Percentiles rank a stretch among this genome's conserved stretches.
phyloP scores from a whole-genome alignment of 495 filamentous ascomycete species.

The Podospora fimiseda region DNA sequence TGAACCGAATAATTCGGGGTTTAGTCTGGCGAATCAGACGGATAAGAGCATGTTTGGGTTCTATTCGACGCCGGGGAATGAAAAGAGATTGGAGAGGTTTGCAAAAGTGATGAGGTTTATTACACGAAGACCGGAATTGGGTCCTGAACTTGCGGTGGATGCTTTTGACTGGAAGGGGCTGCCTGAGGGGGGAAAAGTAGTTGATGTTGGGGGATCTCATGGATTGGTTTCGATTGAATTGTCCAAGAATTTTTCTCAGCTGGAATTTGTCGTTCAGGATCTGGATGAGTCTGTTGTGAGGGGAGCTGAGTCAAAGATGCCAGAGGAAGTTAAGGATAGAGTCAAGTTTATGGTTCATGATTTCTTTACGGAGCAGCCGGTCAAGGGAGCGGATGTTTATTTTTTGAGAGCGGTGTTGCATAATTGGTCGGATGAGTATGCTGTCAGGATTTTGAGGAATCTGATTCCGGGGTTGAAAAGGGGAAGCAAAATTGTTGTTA shows the following conservation, averaged over 20 bases:
- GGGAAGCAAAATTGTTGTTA: neutral
- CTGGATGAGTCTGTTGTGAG: neutral
- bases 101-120: slow-evolving; percentile 1
- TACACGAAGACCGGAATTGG: too few relatives aligned
- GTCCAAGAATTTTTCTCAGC: neutral
- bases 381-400: slow-evolving; percentile 37
- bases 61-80: neutral
- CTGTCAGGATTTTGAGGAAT: neutral
- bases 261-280: slow-evolving; percentile 11
- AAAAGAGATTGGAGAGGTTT: neutral
- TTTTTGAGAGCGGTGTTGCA: slow-evolving; percentile 36
- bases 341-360: slow-evolving; percentile 36
- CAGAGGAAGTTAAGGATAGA: neutral
- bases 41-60: too few relatives aligned
- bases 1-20: slow-evolving; percentile 10
- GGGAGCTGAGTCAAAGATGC: neutral
- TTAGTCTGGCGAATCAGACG: neutral
- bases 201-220: slow-evolving; percentile 8
- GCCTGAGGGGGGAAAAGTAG: neutral
- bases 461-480: neutral
- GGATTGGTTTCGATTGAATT: slow-evolving; percentile 3
- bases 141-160: too few relatives aligned
- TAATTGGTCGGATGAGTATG: slow-evolving; percentile 36
- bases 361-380: slow-evolving; percentile 49
- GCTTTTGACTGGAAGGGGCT: slow-evolving; percentile 6